Evolutionary conservation across 495 filamentous ascomycete species (phyloP).

Genomic region (Xylaria castorea): DNA sequence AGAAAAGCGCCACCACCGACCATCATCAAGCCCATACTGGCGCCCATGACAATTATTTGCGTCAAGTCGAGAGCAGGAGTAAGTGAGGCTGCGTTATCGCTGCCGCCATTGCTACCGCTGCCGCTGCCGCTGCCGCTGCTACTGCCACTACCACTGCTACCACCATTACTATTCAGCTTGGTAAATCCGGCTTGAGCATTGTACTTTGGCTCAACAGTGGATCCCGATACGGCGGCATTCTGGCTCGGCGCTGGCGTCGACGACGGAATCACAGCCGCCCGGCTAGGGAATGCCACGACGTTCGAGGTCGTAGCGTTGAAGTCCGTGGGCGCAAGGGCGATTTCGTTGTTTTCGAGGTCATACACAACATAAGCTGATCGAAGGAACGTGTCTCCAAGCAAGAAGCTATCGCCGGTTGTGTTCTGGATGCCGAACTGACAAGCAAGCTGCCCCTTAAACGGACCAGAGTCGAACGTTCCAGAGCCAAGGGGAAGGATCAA

Average conservation of each 20-base stretch:
- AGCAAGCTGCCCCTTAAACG: slow-evolving; percentile 60
- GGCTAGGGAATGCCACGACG: slow-evolving; percentile 57
- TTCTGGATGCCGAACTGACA: slow-evolving; percentile 83
- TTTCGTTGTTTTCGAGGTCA: slow-evolving; percentile 86
- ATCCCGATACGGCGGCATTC: slow-evolving; percentile 39
- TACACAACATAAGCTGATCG: slow-evolving; percentile 95
- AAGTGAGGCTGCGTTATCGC: slow-evolving; percentile 42
- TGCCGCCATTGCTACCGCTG: not conserved
- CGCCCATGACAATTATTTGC: slow-evolving; percentile 43
- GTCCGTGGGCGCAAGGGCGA: slow-evolving; percentile 82
- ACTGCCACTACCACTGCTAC: slow-evolving; percentile 9
- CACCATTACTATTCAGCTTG: slow-evolving; percentile 9
- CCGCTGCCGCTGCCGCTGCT: slow-evolving; percentile 3
- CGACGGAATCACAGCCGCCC: slow-evolving; percentile 57
- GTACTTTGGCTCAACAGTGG: slow-evolving; percentile 45
- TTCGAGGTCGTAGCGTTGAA: slow-evolving; percentile 76
- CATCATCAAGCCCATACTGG: slow-evolving; percentile 46
- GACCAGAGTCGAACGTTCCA: slow-evolving; percentile 47
- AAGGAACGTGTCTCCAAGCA: slow-evolving; percentile 95
- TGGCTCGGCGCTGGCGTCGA: slow-evolving; percentile 55
- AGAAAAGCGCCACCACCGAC: slow-evolving; percentile 51
- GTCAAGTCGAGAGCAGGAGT: slow-evolving; percentile 43
- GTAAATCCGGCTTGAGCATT: slow-evolving; percentile 49
- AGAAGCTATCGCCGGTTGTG: slow-evolving; percentile 62
- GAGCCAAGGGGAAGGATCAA: slow-evolving; percentile 68